Evolutionary conservation across 805 yeast species (phyloP).

Genomic region (Ogataea zsoltii): DNA sequence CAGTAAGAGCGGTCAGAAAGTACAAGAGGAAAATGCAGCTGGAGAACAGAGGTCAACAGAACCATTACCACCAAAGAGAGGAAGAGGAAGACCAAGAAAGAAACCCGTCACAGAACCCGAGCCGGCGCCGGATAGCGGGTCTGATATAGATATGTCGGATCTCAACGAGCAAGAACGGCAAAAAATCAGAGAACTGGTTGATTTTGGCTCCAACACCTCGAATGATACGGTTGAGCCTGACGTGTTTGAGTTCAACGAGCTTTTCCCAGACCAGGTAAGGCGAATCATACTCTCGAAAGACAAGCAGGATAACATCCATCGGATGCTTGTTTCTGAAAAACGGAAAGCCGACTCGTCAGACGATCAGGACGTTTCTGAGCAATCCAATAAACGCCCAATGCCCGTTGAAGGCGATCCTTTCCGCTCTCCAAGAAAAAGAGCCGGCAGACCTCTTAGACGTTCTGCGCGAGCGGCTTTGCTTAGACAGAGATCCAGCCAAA

Average conservation of each 20-base stretch:
- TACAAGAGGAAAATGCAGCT: not conserved
- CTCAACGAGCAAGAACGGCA: not conserved
- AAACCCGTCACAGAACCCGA: not conserved
- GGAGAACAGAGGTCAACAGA: too few species aligned
- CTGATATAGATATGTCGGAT: not conserved
- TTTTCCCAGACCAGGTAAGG: slow-evolving; percentile 20
- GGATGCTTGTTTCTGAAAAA: slow-evolving; percentile 16
- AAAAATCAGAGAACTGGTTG: slow-evolving; percentile 7
- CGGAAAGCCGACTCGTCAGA: not conserved
- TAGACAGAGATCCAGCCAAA: too few species aligned
- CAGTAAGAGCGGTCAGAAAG: too few species aligned
- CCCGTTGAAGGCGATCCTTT: too few species aligned
- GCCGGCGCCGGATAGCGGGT: not conserved
- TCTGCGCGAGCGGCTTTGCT: too few species aligned
- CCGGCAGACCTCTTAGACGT: too few species aligned
- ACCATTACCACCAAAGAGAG: not conserved
- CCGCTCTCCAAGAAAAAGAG: too few species aligned
- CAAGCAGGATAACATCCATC: slow-evolving; percentile 10
- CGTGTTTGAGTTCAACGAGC: slow-evolving; percentile 1
- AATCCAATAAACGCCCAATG: too few species aligned
- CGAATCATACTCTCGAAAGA: slow-evolving; percentile 11
- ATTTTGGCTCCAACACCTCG: slow-evolving; percentile 2
- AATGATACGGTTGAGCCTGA: not conserved
- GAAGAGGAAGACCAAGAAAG: not conserved
- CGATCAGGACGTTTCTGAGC: too few species aligned